Conservation (phyloP, 2,329 filamentous ascomycete species). For the Xylariaceae sp. region DNA sequence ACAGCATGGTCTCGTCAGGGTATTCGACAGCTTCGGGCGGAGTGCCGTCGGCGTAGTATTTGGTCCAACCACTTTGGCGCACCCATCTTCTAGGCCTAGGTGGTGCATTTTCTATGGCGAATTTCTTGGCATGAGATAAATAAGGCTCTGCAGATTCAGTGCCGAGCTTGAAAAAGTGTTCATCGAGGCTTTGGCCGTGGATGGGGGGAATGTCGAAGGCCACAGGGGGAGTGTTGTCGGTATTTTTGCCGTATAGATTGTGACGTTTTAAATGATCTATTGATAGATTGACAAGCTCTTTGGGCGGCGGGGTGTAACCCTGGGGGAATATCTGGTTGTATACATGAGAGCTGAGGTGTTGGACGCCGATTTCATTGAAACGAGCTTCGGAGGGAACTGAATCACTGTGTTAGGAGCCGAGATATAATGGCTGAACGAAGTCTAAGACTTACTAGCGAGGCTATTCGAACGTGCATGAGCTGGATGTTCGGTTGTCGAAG, state of each 20-base stretch:
- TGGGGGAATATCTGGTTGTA: conserved; percentile 77
- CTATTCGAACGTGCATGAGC: conserved; percentile 21
- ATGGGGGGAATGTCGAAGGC: conserved; percentile 80
- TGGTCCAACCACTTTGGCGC: conserved; percentile 84
- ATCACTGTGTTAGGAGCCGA: conserved; percentile 15
- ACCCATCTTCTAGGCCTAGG: conserved; percentile 68
- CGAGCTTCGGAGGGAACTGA: conserved; percentile 57
- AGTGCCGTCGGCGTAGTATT: conserved; percentile 70
- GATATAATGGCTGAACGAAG: background rate
- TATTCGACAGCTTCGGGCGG: conserved; percentile 65
- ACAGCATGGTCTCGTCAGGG: conserved; percentile 77
- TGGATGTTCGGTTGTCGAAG: conserved; percentile 13
- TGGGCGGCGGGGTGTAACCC: conserved; percentile 52
- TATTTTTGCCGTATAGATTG: conserved; percentile 86
- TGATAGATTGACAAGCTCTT: conserved; percentile 73
- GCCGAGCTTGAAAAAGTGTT: conserved; percentile 89
- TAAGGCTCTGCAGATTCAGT: conserved; percentile 85
- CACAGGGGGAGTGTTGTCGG: conserved; percentile 70
- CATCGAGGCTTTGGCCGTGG: conserved; percentile 77
- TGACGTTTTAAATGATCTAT: conserved; percentile 79
- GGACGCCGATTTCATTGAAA: conserved; percentile 90
- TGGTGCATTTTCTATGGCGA: conserved; percentile 59
- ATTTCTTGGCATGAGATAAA: conserved; percentile 68
- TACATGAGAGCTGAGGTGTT: conserved; percentile 83
- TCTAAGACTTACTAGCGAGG: conserved; percentile 39